Evolutionary conservation across 768 basidiomycete genomes (phyloP), one percentile per base, ranked within the genome.

Genomic region (Hirschioporus abietinus): DNA sequence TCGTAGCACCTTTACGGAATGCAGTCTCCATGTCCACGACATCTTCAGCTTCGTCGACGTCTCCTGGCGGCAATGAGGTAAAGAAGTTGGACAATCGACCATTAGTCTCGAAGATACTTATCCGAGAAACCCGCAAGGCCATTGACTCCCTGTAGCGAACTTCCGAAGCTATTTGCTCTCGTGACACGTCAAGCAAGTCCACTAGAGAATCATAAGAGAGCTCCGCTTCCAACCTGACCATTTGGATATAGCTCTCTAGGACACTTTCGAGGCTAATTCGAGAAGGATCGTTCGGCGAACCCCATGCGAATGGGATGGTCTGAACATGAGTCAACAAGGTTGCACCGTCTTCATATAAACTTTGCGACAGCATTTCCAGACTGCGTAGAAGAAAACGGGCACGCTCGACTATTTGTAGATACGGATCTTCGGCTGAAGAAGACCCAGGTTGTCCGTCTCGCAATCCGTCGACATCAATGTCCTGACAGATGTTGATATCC

Each of bases 381-480:
- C 83, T 86, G 52, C 92, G 86, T 23, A 92, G 82, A 24, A 92
- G 82, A 9, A 80, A 70, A 34, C 90, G 83, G 23, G 91, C 93
- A 66, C 82, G 86, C 60, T 87, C 86, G 1, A 95, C 88, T 23
- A 87, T 86, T 68, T 86, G 82, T 17, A 80, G 73, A 72, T 92
- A 93, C 35, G 80, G 73, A 23, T 83, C 78, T 69, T 85, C 84
- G 25, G 79, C 73, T 7, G 81, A 74, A 17, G 80, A 72, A 18
- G 70, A 67, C 10, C 78, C 79, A 0, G 80, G 77, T 30, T 85
- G 83, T 67, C 83, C 80, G 27, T 80, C 81, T 25, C 59, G 66
- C 68, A 90, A 82, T 18, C 89, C 90, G 70, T 94, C 91, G 66
- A 95, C 86, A 73, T 95, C 95, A 68, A 96, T 87, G 74, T 89